phyloP scores from a whole-genome alignment of 2,329 filamentous ascomycete species.

The Ascochyta clinopodiicola region DNA sequence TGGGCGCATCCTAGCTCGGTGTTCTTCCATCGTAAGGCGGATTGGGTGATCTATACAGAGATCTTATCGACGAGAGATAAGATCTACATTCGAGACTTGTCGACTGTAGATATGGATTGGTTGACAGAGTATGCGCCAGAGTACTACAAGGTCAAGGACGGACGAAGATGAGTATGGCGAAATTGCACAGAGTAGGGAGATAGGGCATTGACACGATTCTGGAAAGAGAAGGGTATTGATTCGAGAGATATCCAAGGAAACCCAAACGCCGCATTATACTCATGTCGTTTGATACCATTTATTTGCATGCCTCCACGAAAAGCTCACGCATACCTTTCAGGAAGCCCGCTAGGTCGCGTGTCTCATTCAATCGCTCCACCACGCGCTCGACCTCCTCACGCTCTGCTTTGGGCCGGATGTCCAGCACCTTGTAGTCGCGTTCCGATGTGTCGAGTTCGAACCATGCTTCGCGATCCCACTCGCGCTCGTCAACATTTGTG shows the following conservation, averaged over 20 bases:
- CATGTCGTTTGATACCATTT: background rate
- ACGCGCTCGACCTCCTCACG: slow-evolving; percentile 78
- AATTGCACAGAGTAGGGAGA: too few species aligned
- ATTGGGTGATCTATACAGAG: slow-evolving; percentile 96
- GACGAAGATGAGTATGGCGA: slow-evolving; percentile 9
- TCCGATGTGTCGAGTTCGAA: slow-evolving; percentile 86
- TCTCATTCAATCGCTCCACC: slow-evolving; percentile 81
- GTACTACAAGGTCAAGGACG: slow-evolving; percentile 54
- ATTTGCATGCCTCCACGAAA: slow-evolving; percentile 66
- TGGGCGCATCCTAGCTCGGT: slow-evolving; percentile 90
- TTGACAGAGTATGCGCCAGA: slow-evolving; percentile 85
- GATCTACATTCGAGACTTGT: slow-evolving; percentile 88
- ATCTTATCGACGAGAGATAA: slow-evolving; percentile 88
- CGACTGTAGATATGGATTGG: slow-evolving; percentile 94
- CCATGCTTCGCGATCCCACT: slow-evolving; percentile 89
- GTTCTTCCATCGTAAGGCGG: slow-evolving; percentile 95
- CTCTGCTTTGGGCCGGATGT: slow-evolving; percentile 82
- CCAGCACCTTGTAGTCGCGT: slow-evolving; percentile 83
- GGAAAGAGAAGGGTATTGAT: slow-evolving; percentile 14
- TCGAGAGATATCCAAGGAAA: slow-evolving; percentile 7
- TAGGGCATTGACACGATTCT: background rate
- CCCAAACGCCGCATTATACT: slow-evolving; percentile 16
- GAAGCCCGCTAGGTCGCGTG: slow-evolving; percentile 72
- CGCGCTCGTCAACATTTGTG: slow-evolving; percentile 81
- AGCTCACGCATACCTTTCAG: slow-evolving; percentile 83